Base-by-base conservation (phyloP, 129 eudicot species). In the Logfia minima region DNA sequence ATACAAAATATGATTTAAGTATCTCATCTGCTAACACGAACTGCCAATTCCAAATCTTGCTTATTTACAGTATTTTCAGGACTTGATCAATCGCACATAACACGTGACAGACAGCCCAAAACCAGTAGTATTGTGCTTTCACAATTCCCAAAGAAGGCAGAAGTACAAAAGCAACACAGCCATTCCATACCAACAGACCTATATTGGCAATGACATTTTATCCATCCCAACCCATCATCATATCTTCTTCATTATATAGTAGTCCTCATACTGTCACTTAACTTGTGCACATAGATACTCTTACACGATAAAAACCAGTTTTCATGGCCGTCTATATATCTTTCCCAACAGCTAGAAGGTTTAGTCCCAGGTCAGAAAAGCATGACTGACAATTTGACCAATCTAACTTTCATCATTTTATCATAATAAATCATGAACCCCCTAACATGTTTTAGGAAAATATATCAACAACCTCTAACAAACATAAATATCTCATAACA, bases 351-450 rank as follows among this genome's bases (percentile, higher is more conserved):
- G n/a, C 55, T 48, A 48, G 18, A 10, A 3, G n/a, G n/a, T 48
- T 48, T 48, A 48, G 55, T 48, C 55, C n/a, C 55, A 48, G 18
- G 55, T 14, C n/a, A 48, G 55, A 55, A 66, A 66, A 16, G 72
- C 23, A 48, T 28, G 39, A 66, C 26, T 8, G 28, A 76, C 24
- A 55, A 34, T 24, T 55, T 16, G 58, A 68, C 75, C 43, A 22
- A 37, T 68, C 59, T 66, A 68, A 48, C 48, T 56, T 77, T 56
- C 9, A 66, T 53, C 67, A 67, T 64, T 37, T 55, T 21, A 66
- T 34, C 58, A 67, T 21, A 53, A 68, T 13, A 58, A 22, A 4
- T 51, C 13, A 67, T 66, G 37, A 77, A 67, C 34, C 37, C 26
- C 2, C 53, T 34, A 26, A 19, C 6, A 22, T 19, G 1, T 17